Percentiles rank a stretch among this genome's conserved stretches.
Evolutionary conservation across 2,329 filamentous ascomycete species (phyloP).

Genomic region (Epichloe gansuensis): DNA sequence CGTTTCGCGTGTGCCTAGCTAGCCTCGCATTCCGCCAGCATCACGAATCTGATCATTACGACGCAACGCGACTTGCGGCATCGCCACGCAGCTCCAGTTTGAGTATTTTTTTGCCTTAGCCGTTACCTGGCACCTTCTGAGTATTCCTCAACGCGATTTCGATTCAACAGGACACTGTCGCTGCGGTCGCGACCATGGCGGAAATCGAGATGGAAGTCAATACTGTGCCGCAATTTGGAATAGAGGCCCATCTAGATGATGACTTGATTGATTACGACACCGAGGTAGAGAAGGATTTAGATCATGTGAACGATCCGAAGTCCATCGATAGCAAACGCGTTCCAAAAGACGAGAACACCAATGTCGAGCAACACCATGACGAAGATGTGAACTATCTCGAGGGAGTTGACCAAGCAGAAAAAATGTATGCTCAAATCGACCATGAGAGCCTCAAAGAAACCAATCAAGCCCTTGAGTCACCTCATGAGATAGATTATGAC

Average conservation of each 20-base stretch:
- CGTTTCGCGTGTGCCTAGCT: background rate
- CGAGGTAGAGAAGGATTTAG: conserved; percentile 10
- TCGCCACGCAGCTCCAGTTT: background rate
- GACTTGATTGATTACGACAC: conserved; percentile 27
- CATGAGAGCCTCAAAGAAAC: conserved; percentile 5
- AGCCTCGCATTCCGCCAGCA: background rate
- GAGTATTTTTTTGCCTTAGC: background rate
- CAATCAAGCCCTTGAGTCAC: conserved; percentile 4
- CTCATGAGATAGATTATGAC: conserved; percentile 27
- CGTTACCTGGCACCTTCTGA: background rate
- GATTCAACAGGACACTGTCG: background rate
- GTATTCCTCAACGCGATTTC: background rate
- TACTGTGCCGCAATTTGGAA: conserved; percentile 12
- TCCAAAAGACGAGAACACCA: background rate
- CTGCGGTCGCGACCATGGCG: conserved; percentile 10
- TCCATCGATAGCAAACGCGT: background rate
- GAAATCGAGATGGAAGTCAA: conserved; percentile 22
- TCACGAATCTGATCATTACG: background rate
- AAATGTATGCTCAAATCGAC: background rate
- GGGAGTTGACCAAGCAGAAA: conserved; percentile 1
- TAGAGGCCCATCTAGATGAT: conserved; percentile 16
- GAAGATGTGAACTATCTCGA: conserved; percentile 7
- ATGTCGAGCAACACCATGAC: conserved; percentile 5
- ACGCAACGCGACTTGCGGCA: background rate
- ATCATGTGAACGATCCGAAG: background rate